Percentiles rank a stretch among this genome's conserved stretches.
Conservation (phyloP, 208 protist species). For the Acanthamoeba lenticulata region DNA sequence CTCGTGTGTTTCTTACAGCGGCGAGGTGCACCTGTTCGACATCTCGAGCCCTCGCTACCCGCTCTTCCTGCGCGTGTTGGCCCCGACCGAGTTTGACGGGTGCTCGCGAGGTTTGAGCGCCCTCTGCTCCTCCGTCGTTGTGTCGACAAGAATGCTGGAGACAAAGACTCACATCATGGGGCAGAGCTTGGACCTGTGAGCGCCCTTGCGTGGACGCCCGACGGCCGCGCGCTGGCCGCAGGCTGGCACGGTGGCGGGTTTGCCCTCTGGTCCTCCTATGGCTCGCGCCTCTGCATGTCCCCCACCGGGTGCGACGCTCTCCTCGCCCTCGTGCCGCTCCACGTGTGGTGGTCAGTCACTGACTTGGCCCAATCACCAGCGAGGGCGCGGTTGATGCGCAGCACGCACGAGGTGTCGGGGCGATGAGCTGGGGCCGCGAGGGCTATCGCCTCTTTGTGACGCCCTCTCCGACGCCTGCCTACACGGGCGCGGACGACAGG, state of each 20-base stretch:
- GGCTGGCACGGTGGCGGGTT: neutral
- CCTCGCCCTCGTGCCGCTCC: too few relatives aligned
- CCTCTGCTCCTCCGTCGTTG: neutral
- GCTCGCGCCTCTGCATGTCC: slow-evolving; percentile 6
- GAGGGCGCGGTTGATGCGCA: too few relatives aligned
- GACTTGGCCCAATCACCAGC: too few relatives aligned
- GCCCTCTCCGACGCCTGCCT: neutral
- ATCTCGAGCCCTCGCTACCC: slow-evolving; percentile 33
- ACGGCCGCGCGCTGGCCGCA: neutral
- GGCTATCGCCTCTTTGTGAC: neutral
- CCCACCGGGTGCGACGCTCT: neutral
- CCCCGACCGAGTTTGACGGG: neutral
- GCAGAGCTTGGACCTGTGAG: neutral
- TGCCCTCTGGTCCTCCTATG: slow-evolving; percentile 27
- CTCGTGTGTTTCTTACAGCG: neutral
- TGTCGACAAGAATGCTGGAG: too few relatives aligned
- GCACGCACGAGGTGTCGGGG: neutral
- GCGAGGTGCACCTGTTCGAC: neutral
- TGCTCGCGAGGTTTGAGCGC: neutral
- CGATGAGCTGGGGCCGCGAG: neutral
- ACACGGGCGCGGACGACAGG: too few relatives aligned
- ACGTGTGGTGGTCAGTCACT: neutral
- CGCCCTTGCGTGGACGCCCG: slow-evolving; percentile 1
- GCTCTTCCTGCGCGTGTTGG: neutral
- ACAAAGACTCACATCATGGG: too few relatives aligned